Evolutionary conservation across 495 filamentous ascomycete species (phyloP).

Genomic region (Penicillium lividum): DNA sequence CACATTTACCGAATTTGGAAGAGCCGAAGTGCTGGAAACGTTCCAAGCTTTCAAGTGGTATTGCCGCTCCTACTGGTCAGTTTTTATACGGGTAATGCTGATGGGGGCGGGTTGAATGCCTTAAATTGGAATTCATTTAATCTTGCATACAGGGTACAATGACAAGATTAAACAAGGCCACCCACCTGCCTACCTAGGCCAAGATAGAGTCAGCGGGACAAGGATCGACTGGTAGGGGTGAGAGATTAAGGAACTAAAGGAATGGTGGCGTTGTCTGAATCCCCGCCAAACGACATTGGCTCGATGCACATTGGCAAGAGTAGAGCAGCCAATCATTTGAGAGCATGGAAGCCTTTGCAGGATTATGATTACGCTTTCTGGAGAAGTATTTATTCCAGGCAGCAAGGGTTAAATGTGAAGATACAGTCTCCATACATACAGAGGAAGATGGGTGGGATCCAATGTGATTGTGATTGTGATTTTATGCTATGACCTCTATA

Average conservation of each 20-base stretch:
- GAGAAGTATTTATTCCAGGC: constrained; percentile 3
- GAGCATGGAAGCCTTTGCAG: background rate
- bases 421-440: background rate
- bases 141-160: no score
- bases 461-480: no score
- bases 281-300: constrained; percentile 8
- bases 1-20: no score
- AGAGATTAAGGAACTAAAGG: constrained; percentile 2
- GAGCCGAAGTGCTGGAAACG: no score
- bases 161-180: background rate
- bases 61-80: no score
- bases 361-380: background rate
- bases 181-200: background rate
- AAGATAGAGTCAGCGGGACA: background rate
- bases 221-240: background rate
- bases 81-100: no score
- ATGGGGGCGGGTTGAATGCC: background rate
- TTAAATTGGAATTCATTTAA: no score
- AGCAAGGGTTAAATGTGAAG: constrained; percentile 13
- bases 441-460: no score
- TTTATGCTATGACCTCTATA: no score
- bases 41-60: no score
- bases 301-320: constrained; percentile 1
- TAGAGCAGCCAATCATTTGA: constrained; percentile 12
- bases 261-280: background rate